These are phyloP conservation scores for Trichoderma sp. DNA, from an alignment of 2,329 filamentous ascomycete genomes.

Conservation along the genomic window DNA sequence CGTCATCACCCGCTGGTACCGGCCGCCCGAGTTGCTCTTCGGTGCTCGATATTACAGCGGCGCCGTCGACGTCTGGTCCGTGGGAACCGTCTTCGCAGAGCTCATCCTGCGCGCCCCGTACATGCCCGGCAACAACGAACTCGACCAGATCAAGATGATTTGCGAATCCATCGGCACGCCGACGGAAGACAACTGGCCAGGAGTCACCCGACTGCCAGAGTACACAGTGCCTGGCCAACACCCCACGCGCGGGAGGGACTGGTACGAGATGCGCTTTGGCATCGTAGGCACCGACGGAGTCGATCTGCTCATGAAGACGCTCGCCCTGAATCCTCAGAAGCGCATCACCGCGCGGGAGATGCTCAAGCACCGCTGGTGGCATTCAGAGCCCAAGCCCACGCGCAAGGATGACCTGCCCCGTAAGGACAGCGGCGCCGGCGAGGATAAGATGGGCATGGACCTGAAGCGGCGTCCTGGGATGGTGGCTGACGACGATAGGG, in stretches of 20 bases:
- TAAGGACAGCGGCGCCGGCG: slow-evolving; percentile 59
- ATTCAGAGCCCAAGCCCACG: slow-evolving; percentile 76
- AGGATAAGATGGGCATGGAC: slow-evolving; percentile 76
- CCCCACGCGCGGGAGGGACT: slow-evolving; percentile 62
- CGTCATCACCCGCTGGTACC: slow-evolving; percentile 96
- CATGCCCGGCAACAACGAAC: slow-evolving; percentile 77
- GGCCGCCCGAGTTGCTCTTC: slow-evolving; percentile 89
- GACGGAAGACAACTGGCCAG: slow-evolving; percentile 92
- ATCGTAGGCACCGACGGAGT: slow-evolving; percentile 79
- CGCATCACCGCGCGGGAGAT: slow-evolving; percentile 74
- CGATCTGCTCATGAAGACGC: slow-evolving; percentile 81
- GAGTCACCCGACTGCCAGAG: slow-evolving; percentile 73
- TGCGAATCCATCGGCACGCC: slow-evolving; percentile 84
- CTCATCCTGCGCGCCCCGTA: slow-evolving; percentile 79
- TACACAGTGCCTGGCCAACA: slow-evolving; percentile 70
- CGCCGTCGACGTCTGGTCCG: slow-evolving; percentile 90
- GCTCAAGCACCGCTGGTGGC: slow-evolving; percentile 84
- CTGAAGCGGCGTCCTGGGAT: slow-evolving; percentile 69
- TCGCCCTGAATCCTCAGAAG: slow-evolving; percentile 81
- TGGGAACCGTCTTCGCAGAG: slow-evolving; percentile 90
- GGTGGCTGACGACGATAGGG: slow-evolving; percentile 60
- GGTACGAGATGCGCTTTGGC: slow-evolving; percentile 74
- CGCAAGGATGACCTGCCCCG: slow-evolving; percentile 76
- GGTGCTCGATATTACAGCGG: slow-evolving; percentile 86
- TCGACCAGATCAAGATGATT: slow-evolving; percentile 82